Base-by-base conservation (phyloP, 2,329 filamentous ascomycete species). In the Penicillium sp. region DNA sequence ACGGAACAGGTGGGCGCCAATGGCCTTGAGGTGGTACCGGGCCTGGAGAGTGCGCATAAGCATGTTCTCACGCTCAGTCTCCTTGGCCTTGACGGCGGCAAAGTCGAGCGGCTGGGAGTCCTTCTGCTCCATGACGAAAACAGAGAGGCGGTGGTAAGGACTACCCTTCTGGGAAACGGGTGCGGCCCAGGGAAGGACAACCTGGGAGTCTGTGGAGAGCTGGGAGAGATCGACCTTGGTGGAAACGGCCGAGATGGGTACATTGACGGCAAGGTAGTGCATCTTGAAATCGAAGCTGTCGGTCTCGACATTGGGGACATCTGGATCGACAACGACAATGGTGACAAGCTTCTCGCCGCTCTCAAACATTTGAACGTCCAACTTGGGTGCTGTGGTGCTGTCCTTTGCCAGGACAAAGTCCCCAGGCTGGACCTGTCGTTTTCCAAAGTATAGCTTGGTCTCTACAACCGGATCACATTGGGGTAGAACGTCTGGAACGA, bases 1-100 rank as follows among this genome's bases (percentile, higher is more conserved):
- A 63, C 94, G 86, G 86, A 97, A 99, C 66, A 99, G 78, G 70
- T 86, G 90, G 66, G 91, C 89, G 42, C 92, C 92, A 55, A 97
- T 85, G 7, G 92, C 85, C 55, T 79, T 82, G 58, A 94, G 78
- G 55, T 79, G 75, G 71, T 90, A 85, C 70, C 86, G 87, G 70
- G 86, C 83, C 62, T 87, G 83, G 73, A 95, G 89, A 58, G 84
- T 85, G 69, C 90, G 87, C 58, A 96, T 78, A 54, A 82, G 87
- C 77, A 96, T 95, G 45, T 81, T 82, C 47, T 92, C 83, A 50
- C 89, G 84, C 64, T 77, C 72, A 12, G 69, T 67, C 52, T 75
- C 73, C 63, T 73, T 72, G 63, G 82, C 76, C 66, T 81, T 81
- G 42, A 91, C 75, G 55, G 79, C 76, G 37, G 77, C 77, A 25